Base-by-base conservation (phyloP, 2,329 filamentous ascomycete genomes). In the Botryosphaeria dothidea region DNA sequence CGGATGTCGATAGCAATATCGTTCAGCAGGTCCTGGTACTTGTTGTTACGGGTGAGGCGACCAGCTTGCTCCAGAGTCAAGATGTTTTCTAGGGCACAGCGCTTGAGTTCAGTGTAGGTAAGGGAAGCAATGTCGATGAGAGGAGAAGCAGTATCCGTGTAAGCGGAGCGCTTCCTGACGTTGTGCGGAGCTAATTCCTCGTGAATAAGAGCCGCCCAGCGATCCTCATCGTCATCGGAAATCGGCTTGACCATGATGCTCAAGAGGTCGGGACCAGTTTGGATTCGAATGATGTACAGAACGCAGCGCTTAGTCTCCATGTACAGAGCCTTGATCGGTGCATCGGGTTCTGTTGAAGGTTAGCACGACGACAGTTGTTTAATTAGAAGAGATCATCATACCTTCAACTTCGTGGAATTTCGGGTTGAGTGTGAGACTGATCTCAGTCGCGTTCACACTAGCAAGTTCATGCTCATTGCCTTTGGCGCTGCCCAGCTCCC, bases 221-320 rank as follows among this genome's bases (percentile, higher is more conserved):
- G 91, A 69, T 90, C 86, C 74, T 97, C 93, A 71, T 99, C 95
- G 73, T 97, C 93, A 31, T 87, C 84, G 0, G 86, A 88, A 68
- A 97, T 93, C 17, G 92, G 92, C 73, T 95, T 96, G 69, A 97
- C 90, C 70, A 99, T 87, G 67, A 99, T 97, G 67, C 98, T 93
- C 77, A 98, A 88, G n/a, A 99, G 86, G 71, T 94, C 97, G 60
- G 89, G 82, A 8, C 95, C 95, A 2, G 92, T 92, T 78, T 99
- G 96, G 38, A 99, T 91, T 66, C 95, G 91, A 74, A 99, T 98
- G 76, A 99, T 98, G 79, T 98, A 99, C 68, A 99, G 83, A 45
- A 98, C 91, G 74, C 95, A 97, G 71, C 95, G 89, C 81, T 99
- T 99, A 2, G 95, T 98, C 80, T 98, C 95, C 88, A 97, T 98